Evolutionary conservation across 257 asterid species (phyloP), one percentile per base, ranked within the genome.

Genomic region (Ehretia macrophylla): DNA sequence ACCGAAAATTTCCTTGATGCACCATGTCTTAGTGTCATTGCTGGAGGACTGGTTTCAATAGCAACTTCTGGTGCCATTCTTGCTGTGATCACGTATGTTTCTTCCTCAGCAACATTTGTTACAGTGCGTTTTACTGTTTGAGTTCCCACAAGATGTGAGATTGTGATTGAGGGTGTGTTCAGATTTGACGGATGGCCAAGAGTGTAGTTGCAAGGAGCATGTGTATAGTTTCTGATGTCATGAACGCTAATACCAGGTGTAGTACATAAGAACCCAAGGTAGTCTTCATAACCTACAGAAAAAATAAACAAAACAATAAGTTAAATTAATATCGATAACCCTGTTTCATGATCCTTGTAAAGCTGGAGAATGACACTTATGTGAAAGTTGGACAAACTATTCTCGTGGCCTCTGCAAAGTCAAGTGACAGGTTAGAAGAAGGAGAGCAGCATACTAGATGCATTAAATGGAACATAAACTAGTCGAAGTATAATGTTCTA

Each of bases 201-300:
- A 39, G 95, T 89, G 79, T 93, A 93, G 59, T 87, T 93, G 87
- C 99, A 93, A 37, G 96, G 94, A 22, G 81, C 72, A 38, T 86
- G 69, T 1, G 90, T 86, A 89, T 76, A 81, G 48, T 85, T 89
- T 60, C 37, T 70, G 19, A 93, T 79, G 73, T 89, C 97, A 1
- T 74, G 79, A 17, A 81, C 63, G 58, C 85, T 82, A 56, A 87
- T 74, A 42, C 97, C 97, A 0, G 97, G 99, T 5, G 85, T 68
- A 1, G 99, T 81, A 84, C 99, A 93, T 68, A 93, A 67, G 91
- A 93, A 93, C 27, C 99, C 92, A 79, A 89, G 17, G 85, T 89
- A 93, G 77, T 93, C 99, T 60, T 78, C 77, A 39, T 81, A 93
- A 56, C 96, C 99, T 93, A 42, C 37, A 62, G 51, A 35, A 53